Percentiles rank a stretch among this genome's conserved stretches.
Conservation (phyloP, 768 basidiomycete species). For the Trametopsis cervina region DNA sequence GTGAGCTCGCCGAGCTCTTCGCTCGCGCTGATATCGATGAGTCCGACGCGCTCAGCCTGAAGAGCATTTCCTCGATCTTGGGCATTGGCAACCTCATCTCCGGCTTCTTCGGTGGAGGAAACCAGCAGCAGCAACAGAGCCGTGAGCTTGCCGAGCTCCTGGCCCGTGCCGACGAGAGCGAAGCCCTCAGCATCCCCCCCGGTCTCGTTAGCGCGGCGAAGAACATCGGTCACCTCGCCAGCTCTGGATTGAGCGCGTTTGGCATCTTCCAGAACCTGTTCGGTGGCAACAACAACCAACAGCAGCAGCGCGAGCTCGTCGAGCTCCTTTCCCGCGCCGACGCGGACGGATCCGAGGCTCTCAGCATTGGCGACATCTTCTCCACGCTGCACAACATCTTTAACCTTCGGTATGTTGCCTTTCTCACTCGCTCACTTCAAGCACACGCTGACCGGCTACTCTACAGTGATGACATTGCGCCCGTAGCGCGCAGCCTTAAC, state of each 20-base stretch:
- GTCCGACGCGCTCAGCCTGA: neutral
- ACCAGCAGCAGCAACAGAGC: constrained; percentile 4
- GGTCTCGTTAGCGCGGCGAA: too few species aligned
- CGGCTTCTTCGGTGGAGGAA: neutral
- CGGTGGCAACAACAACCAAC: neutral
- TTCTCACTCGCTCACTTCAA: neutral
- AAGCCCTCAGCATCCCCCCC: neutral
- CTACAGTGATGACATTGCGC: too few species aligned
- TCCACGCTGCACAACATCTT: neutral
- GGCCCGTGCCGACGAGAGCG: neutral
- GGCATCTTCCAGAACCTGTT: neutral
- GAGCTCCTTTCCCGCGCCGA: neutral
- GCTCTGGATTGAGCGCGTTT: too few species aligned
- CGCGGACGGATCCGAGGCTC: too few species aligned
- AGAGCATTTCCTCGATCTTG: neutral
- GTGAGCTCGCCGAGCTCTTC: constrained; percentile 1
- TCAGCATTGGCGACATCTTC: too few species aligned
- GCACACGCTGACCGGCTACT: too few species aligned
- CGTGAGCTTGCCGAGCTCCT: neutral
- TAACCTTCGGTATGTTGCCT: neutral
- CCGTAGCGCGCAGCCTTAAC: too few species aligned
- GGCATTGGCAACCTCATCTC: neutral
- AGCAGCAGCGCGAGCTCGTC: neutral
- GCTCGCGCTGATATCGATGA: neutral
- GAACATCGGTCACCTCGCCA: too few species aligned